Conservation (phyloP, 345 rosid genomes). For the Triadica sebifera region DNA sequence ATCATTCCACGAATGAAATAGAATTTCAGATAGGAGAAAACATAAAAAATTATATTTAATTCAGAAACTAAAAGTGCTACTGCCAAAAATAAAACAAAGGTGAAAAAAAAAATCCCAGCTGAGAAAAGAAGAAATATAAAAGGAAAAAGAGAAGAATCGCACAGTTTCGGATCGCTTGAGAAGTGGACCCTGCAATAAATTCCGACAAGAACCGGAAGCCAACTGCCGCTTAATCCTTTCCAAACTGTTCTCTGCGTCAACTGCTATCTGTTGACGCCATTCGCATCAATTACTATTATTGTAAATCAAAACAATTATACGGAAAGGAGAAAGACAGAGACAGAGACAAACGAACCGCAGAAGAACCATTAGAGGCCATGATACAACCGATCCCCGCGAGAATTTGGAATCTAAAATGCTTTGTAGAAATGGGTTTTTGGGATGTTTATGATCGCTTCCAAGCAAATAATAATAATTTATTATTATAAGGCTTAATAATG, state of each 20-base stretch:
- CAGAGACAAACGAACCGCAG: constrained; percentile 52
- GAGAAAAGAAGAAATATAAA: not conserved
- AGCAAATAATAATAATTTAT: not conserved
- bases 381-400: constrained; percentile 2
- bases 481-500: too few species aligned
- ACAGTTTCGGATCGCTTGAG: constrained; percentile 99
- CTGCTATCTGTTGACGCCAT: constrained; percentile 40
- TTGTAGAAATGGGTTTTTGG: not conserved
- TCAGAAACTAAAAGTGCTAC: not conserved
- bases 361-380: constrained; percentile 91
- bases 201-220: constrained; percentile 89
- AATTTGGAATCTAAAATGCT: constrained; percentile 20
- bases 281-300: constrained; percentile 5
- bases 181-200: constrained; percentile 91
- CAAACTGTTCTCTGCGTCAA: constrained; percentile 73
- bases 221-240: constrained; percentile 96
- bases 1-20: not conserved
- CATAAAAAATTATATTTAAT: not conserved
- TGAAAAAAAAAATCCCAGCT: too few species aligned
- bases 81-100: not conserved
- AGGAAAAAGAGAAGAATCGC: constrained; percentile 7
- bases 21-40: not conserved
- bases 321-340: constrained; percentile 1
- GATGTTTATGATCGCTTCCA: not conserved
- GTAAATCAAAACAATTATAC: constrained; percentile 1